Base-by-base conservation (phyloP, 352 stramenopile species). In the Phytophthora sansomeana region DNA sequence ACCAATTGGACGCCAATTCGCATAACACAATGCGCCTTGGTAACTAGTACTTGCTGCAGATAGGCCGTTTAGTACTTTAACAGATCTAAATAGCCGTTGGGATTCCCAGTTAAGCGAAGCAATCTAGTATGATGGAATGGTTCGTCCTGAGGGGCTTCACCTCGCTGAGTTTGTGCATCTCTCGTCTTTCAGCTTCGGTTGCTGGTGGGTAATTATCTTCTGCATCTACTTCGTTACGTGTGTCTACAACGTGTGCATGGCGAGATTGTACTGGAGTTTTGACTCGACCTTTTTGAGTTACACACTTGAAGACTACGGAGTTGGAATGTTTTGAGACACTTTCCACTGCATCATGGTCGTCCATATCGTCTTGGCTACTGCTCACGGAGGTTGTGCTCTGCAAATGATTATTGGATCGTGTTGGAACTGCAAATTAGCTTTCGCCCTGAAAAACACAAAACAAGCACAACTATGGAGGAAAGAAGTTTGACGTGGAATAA, bases 181-280 rank as follows among this genome's bases (percentile, higher is more conserved):
- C 5, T 72, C 42, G 4, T 11, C 38, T 29, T 61, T 29, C 28
- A 13, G 19, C 5, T 75, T 66, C 30, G 30, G 35, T 3, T 55
- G 65, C 39, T 75, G 68, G 68, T 75, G 68, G 68, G 5, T 69
- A 5, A 11, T 59, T 14, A 50, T 75, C 33, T 38, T 75, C 10
- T 11, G 8, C n/a, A 17, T 72, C 9, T 58, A 75, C 19, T 2
- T 54, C 1, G 6, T 62, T 4, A 44, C 52, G 1, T 38, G 28
- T 9, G 28, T 21, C 5, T 75, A 75, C 46, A 75, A 68, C 32
- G 33, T 21, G n/a, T 29, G 17, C 10, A 69, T 58, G 35, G 68
- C 68, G 4, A 51, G 59, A 3, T 69, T 75, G 24, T 75, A 75
- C 39, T 62, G 56, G 63, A 46, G 59, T 32, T 63, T 70, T 5